A percentile compares a stretch with the other conserved stretches of the same genome.
Conservation (phyloP, 805 yeast genomes). For the Kazachstania viticola region DNA sequence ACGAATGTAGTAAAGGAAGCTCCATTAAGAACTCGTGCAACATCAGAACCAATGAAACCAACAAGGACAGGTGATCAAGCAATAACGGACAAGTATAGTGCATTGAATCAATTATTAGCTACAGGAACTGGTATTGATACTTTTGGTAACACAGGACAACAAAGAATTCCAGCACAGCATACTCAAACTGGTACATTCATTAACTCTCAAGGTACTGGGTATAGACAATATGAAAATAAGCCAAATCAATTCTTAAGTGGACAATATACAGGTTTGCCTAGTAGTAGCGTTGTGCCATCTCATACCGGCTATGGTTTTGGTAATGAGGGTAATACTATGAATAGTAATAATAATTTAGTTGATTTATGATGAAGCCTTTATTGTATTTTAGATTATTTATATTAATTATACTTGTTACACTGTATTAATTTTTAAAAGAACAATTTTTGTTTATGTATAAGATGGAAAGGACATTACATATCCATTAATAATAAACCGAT, state of each 20-base stretch:
- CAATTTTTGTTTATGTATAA: background rate
- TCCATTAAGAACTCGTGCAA: slow-evolving; percentile 1
- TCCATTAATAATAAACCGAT: slow-evolving; percentile 24
- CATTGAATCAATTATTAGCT: slow-evolving; percentile 66
- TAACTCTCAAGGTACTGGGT: slow-evolving; percentile 84
- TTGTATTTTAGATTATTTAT: background rate
- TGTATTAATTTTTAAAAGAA: background rate
- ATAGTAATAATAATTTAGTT: slow-evolving; percentile 17
- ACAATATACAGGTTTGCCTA: slow-evolving; percentile 65
- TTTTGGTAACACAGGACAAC: slow-evolving; percentile 36
- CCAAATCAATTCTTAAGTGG: slow-evolving; percentile 35
- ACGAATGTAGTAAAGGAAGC: slow-evolving; percentile 1
- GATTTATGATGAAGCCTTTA: slow-evolving; percentile 3
- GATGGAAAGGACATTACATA: slow-evolving; percentile 10
- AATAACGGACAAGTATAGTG: slow-evolving; percentile 50
- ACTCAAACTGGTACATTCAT: slow-evolving; percentile 73
- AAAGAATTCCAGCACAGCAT: slow-evolving; percentile 85
- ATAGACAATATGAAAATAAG: slow-evolving; percentile 35
- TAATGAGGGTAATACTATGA: slow-evolving; percentile 36
- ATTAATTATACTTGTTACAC: background rate
- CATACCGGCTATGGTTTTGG: slow-evolving; percentile 95
- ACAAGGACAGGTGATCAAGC: slow-evolving; percentile 44
- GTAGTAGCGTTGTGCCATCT: slow-evolving; percentile 58
- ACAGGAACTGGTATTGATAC: slow-evolving; percentile 90
- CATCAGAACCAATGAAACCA: slow-evolving; percentile 31